Evolutionary conservation across 2,329 filamentous ascomycete species (phyloP).

Genomic region (Verticillium tricorpus): DNA sequence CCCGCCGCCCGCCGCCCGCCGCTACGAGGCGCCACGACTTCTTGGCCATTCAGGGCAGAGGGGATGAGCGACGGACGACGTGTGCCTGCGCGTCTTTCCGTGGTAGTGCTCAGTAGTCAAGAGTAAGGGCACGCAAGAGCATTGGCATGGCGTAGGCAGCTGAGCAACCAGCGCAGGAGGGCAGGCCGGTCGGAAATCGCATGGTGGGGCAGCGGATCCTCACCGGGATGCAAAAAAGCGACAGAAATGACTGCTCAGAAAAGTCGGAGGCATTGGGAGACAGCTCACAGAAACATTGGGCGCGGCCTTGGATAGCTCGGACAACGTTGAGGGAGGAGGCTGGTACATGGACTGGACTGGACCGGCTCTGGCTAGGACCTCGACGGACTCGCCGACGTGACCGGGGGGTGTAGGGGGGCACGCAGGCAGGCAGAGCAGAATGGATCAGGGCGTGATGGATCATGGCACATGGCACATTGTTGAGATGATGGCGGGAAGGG

Average conservation of each 20-base stretch:
- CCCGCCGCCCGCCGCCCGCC: neutral
- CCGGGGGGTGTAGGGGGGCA: neutral
- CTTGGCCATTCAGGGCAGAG: neutral
- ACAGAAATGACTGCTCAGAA: neutral
- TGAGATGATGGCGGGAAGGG: neutral
- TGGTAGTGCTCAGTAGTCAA: neutral
- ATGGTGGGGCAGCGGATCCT: neutral
- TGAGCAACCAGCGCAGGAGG: neutral
- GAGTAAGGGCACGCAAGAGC: neutral
- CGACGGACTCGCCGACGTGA: neutral
- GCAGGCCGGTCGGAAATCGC: neutral
- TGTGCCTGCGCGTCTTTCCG: neutral
- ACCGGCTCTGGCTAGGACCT: neutral
- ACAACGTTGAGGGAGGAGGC: neutral
- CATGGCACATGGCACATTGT: neutral
- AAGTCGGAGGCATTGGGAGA: neutral
- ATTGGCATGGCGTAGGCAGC: neutral
- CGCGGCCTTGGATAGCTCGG: neutral
- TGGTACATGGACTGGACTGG: neutral
- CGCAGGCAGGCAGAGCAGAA: neutral
- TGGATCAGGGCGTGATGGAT: neutral
- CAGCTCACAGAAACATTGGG: neutral
- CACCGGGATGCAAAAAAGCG: neutral
- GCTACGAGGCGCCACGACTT: neutral
- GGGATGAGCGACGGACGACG: neutral